A percentile compares a stretch with the other conserved stretches of the same genome.
Evolutionary conservation across 495 filamentous ascomycete species (phyloP).

Genomic region (Penicillium samsonianum): DNA sequence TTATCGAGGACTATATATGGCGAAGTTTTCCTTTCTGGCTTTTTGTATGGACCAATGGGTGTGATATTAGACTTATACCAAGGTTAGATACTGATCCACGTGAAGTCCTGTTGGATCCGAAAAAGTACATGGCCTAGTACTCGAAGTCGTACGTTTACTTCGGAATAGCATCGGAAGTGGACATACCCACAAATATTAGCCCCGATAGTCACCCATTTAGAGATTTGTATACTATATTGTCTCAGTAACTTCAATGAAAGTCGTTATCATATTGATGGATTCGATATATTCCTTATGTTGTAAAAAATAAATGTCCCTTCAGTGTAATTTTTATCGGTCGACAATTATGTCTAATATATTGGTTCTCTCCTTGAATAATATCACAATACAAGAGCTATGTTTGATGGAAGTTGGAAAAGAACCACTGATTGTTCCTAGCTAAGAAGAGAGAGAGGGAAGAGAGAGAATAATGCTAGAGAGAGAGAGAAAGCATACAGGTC

Average conservation of each 20-base stretch:
- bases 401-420: not conserved
- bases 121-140: not conserved
- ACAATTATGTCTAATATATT: not conserved
- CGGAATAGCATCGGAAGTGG: not conserved
- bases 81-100: not conserved
- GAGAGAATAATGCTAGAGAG: too few relatives aligned
- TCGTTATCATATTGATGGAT: not conserved
- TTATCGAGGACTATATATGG: slow-evolving; percentile 13
- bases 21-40: not conserved
- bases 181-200: not conserved
- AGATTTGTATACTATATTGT: not conserved
- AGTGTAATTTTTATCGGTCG: too few relatives aligned
- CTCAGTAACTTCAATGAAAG: not conserved
- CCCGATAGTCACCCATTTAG: not conserved
- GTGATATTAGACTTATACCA: not conserved
- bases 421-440: not conserved
- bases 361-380: not conserved
- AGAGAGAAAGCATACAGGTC: not conserved
- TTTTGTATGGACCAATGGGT: not conserved
- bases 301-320: not conserved
- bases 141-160: not conserved
- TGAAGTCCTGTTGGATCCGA: not conserved
- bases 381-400: not conserved
- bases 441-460: too few relatives aligned
- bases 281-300: not conserved